phyloP scores from a whole-genome alignment of 192 early-diverging fungal genomes.

The Podila minutissima region DNA sequence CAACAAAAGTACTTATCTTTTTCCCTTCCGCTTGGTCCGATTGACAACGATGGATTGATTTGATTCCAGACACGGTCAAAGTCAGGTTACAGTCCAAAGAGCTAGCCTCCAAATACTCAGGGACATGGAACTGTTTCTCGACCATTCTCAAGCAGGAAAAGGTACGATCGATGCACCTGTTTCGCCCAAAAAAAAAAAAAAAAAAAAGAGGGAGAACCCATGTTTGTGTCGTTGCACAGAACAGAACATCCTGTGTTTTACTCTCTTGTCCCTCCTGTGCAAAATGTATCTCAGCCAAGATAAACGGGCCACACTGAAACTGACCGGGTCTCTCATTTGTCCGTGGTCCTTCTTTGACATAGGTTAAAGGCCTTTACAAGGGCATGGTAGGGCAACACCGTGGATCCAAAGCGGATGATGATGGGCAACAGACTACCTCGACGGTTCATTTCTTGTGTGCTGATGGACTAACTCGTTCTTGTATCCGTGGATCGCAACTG shows the following conservation, averaged over 20 bases:
- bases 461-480: conserved; percentile 6
- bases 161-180: conserved; percentile 30
- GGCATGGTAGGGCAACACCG: conserved; percentile 59
- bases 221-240: too few relatives aligned
- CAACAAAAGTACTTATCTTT: background rate
- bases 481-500: background rate
- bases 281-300: too few relatives aligned
- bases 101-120: conserved; percentile 59
- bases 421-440: background rate
- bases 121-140: conserved; percentile 66
- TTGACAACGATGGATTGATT: conserved; percentile 34
- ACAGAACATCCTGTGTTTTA: too few relatives aligned
- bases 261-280: too few relatives aligned
- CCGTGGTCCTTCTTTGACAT: background rate
- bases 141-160: conserved; percentile 66
- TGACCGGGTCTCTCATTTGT: too few relatives aligned
- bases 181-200: background rate
- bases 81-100: conserved; percentile 66
- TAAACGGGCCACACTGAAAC: too few relatives aligned
- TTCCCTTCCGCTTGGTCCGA: background rate
- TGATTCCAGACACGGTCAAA: conserved; percentile 54
- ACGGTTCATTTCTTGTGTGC: background rate
- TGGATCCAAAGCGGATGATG: too few relatives aligned
- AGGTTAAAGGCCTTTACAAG: conserved; percentile 67
- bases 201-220: too few relatives aligned